A percentile compares a stretch with the other conserved stretches of the same genome.
Conservation (phyloP, 2,329 filamentous ascomycete species). For the Claviceps quebecensis region DNA sequence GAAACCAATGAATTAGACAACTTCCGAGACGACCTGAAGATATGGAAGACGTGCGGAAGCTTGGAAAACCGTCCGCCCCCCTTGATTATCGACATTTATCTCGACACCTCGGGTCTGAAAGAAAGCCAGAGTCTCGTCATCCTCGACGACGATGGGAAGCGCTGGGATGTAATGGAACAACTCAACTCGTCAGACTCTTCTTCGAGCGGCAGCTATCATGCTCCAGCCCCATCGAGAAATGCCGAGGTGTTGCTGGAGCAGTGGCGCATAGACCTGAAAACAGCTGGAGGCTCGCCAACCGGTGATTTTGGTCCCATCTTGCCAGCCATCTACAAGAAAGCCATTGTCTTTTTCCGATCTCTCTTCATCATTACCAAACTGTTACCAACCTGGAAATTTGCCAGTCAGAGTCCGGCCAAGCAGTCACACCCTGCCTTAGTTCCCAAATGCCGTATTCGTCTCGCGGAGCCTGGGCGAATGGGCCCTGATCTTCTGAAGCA, state of each 20-base stretch:
- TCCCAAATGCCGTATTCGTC: conserved; percentile 67
- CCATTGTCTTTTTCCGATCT: conserved; percentile 85
- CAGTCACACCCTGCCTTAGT: conserved; percentile 53
- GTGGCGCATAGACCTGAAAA: conserved; percentile 73
- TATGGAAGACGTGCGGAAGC: conserved; percentile 71
- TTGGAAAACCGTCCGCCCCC: conserved; percentile 66
- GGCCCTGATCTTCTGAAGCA: conserved; percentile 50
- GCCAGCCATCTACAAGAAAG: conserved; percentile 92
- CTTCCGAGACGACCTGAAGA: conserved; percentile 64
- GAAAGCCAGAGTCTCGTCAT: conserved; percentile 78
- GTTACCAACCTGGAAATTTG: conserved; percentile 75
- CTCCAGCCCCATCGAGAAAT: conserved; percentile 29
- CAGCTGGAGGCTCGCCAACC: conserved; percentile 29
- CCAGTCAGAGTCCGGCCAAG: conserved; percentile 57
- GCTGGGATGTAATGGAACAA: conserved; percentile 82
- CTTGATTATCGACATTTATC: conserved; percentile 78
- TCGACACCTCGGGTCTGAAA: conserved; percentile 66
- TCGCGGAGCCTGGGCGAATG: conserved; percentile 39
- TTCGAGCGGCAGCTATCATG: conserved; percentile 30
- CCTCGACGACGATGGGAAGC: conserved; percentile 76
- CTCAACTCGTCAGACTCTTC: conserved; percentile 49
- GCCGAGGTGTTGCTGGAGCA: conserved; percentile 77
- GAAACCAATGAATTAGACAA: conserved; percentile 86
- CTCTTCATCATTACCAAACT: conserved; percentile 72
- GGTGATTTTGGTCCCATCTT: conserved; percentile 50